Evolutionary conservation across 2,329 filamentous ascomycete species (phyloP).

Genomic region (Colletotrichum godetiae): DNA sequence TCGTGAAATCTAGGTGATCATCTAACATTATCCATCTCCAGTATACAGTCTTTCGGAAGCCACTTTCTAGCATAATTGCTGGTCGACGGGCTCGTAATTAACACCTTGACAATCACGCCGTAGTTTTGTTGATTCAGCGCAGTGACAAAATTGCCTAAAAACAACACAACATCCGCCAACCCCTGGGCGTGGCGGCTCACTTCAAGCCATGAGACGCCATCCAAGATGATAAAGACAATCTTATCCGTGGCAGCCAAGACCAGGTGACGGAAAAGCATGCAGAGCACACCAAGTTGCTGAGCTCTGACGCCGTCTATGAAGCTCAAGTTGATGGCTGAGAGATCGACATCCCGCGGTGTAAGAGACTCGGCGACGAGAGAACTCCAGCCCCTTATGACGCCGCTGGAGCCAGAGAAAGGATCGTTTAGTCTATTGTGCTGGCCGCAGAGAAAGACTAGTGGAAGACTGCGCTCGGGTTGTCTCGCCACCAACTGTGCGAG

Average conservation of each 20-base stretch:
- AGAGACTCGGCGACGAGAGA: not conserved
- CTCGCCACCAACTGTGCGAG: not conserved
- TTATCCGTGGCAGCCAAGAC: not conserved
- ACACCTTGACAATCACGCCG: conserved; percentile 2
- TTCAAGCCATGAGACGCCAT: conserved; percentile 7
- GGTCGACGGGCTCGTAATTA: conserved; percentile 5
- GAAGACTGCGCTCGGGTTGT: not conserved
- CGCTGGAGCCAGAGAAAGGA: not conserved
- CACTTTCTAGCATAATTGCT: not conserved
- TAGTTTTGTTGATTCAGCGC: not conserved
- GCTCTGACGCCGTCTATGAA: conserved; percentile 13
- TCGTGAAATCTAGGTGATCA: not conserved
- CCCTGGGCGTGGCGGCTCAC: not conserved
- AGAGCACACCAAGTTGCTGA: not conserved
- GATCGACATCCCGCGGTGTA: not conserved
- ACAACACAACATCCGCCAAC: not conserved
- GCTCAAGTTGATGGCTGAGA: not conserved
- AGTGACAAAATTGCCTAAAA: not conserved
- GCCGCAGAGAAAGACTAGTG: conserved; percentile 14
- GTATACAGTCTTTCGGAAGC: not conserved
- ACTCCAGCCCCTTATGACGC: not conserved
- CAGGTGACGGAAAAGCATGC: not conserved
- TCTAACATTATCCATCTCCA: conserved; percentile 19
- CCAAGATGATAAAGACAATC: conserved; percentile 4
- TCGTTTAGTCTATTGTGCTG: not conserved